These are phyloP conservation scores for Blastocrithidia nonstop DNA, from an alignment of 208 protist species.

Conservation along the genomic window DNA sequence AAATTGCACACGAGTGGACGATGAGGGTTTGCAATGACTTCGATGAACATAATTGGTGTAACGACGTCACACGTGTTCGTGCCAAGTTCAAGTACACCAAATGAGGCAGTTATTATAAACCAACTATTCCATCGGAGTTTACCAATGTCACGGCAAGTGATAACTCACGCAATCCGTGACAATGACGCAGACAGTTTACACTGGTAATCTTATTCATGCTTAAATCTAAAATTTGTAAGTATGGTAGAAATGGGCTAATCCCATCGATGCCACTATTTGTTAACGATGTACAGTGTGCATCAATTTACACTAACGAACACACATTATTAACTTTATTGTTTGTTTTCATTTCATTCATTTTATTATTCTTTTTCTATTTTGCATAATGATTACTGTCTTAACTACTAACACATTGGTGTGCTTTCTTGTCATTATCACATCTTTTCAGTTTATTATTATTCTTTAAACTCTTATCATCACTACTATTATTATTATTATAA, in stretches of 20 bases:
- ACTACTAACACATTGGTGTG: too few species aligned
- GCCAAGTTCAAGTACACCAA: constrained; percentile 17
- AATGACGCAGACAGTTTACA: constrained; percentile 17
- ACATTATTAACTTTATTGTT: constrained; percentile 1
- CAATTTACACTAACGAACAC: constrained; percentile 33
- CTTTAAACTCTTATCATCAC: too few species aligned
- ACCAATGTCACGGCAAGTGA: constrained; percentile 19
- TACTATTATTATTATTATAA: too few species aligned
- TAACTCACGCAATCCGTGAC: constrained; percentile 21
- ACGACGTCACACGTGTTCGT: constrained; percentile 23
- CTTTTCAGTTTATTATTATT: too few species aligned
- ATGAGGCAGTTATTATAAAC: constrained; percentile 22
- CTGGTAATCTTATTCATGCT: constrained; percentile 36
- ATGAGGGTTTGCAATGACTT: constrained; percentile 20
- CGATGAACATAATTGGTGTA: constrained; percentile 11
- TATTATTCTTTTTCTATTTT: too few species aligned
- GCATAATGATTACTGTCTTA: too few species aligned
- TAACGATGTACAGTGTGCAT: constrained; percentile 40
- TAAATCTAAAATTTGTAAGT: constrained; percentile 25
- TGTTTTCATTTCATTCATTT: too few species aligned
- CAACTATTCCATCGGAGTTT: constrained; percentile 16
- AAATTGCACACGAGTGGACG: constrained; percentile 19
- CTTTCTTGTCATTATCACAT: too few species aligned
- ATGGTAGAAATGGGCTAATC: constrained; percentile 16
- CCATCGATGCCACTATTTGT: constrained; percentile 14